A percentile compares a stretch with the other conserved stretches of the same genome.
phyloP scores from a whole-genome alignment of 345 rosid genomes.

The Dovyalis caffra region DNA sequence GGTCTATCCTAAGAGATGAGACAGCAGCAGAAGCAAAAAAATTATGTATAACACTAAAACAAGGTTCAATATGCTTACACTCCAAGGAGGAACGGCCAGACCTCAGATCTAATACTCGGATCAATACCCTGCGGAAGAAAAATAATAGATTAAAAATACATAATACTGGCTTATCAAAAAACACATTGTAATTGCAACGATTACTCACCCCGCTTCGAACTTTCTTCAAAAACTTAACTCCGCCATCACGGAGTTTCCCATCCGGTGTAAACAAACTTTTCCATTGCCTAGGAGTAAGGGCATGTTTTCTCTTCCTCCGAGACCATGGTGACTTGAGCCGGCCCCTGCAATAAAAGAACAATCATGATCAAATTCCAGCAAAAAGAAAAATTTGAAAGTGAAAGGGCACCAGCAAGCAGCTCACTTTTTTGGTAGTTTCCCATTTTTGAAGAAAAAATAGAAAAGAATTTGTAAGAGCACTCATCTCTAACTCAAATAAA shows the following conservation, averaged over 20 bases:
- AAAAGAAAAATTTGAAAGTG: background rate
- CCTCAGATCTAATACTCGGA: constrained; percentile 82
- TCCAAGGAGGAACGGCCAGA: constrained; percentile 98
- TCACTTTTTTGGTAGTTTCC: background rate
- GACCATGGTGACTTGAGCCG: constrained; percentile 90
- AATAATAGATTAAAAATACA: constrained; percentile 19
- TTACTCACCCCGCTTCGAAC: constrained; percentile 87
- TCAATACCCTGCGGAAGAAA: constrained; percentile 70
- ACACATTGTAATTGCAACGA: background rate
- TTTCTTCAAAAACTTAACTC: constrained; percentile 76
- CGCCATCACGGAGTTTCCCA: constrained; percentile 76
- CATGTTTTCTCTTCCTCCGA: constrained; percentile 65
- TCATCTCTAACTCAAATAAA: background rate
- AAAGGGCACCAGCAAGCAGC: background rate
- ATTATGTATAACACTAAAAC: background rate
- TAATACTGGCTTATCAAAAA: constrained; percentile 11
- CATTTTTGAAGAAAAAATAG: background rate
- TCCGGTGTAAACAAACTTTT: constrained; percentile 59
- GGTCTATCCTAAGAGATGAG: background rate
- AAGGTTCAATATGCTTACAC: constrained; percentile 57
- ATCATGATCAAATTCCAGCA: background rate
- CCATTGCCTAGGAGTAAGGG: constrained; percentile 76
- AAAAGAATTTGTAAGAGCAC: background rate
- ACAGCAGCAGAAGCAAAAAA: background rate
- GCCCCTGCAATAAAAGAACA: constrained; percentile 42